Conservation (phyloP, 305 asterid genomes). For the Fraxinus nigra region DNA sequence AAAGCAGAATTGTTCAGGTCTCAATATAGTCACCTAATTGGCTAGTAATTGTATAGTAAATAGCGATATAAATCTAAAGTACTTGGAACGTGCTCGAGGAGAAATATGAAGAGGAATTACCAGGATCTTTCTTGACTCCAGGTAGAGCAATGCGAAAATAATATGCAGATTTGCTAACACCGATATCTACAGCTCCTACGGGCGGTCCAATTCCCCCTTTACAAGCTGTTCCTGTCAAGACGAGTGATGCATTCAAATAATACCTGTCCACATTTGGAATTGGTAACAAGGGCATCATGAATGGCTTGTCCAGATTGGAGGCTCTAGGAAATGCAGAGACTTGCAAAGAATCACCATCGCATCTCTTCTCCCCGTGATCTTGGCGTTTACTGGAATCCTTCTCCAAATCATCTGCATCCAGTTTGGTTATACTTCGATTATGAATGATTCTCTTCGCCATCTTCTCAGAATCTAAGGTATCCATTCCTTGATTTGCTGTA, state of each 20-base stretch:
- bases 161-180: slow-evolving; percentile 60
- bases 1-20: not conserved
- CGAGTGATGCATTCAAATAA: slow-evolving; percentile 36
- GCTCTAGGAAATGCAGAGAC: slow-evolving; percentile 23
- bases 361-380: slow-evolving; percentile 26
- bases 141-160: slow-evolving; percentile 85
- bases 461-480: slow-evolving; percentile 26
- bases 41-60: not conserved
- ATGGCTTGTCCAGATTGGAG: slow-evolving; percentile 27
- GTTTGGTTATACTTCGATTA: slow-evolving; percentile 34
- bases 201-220: slow-evolving; percentile 60
- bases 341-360: slow-evolving; percentile 31
- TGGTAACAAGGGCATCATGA: slow-evolving; percentile 58
- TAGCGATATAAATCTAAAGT: not conserved
- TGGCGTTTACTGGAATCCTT: slow-evolving; percentile 27
- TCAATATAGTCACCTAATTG: not conserved
- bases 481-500: slow-evolving; percentile 35
- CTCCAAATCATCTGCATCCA: slow-evolving; percentile 20
- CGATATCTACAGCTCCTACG: slow-evolving; percentile 71
- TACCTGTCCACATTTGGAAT: slow-evolving; percentile 42
- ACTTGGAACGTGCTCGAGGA: not conserved
- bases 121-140: slow-evolving; percentile 87
- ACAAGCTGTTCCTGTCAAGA: slow-evolving; percentile 61
- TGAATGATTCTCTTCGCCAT: slow-evolving; percentile 36
- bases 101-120: slow-evolving; percentile 34